Percentiles rank a stretch among this genome's conserved stretches.
Conservation (phyloP, 2,329 filamentous ascomycete species). For the Colletotrichum orchidophilum region DNA sequence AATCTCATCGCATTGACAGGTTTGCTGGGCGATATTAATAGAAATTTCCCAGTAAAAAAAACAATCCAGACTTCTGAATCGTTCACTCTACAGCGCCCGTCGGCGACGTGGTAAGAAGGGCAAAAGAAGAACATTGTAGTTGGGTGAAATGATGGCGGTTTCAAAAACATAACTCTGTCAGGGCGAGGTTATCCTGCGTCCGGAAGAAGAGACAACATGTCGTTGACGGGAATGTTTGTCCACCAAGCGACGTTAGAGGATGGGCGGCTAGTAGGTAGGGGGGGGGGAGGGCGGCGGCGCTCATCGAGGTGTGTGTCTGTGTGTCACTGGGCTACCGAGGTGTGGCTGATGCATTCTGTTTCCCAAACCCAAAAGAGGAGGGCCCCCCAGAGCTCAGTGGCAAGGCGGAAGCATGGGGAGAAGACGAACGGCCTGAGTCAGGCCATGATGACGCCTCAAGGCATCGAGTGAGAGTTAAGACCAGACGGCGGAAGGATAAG, state of each 20-base stretch:
- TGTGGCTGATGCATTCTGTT: constrained; percentile 15
- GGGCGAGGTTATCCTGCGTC: neutral
- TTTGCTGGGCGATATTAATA: constrained; percentile 20
- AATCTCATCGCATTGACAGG: constrained; percentile 30
- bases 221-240: constrained; percentile 22
- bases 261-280: neutral
- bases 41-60: neutral
- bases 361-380: neutral
- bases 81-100: neutral
- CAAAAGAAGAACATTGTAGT: neutral
- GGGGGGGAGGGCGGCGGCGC: neutral
- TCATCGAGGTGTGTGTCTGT: neutral
- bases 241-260: constrained; percentile 20
- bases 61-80: constrained; percentile 10
- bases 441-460: constrained; percentile 32
- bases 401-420: neutral
- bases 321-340: neutral
- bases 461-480: constrained; percentile 21
- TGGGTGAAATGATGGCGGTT: neutral
- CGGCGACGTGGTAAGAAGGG: neutral
- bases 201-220: constrained; percentile 27
- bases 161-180: neutral
- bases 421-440: constrained; percentile 18
- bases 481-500: constrained; percentile 10
- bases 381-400: neutral